Conservation (phyloP, 1,139 yeast species). For the Nakaseomyces uthaithaninus region DNA sequence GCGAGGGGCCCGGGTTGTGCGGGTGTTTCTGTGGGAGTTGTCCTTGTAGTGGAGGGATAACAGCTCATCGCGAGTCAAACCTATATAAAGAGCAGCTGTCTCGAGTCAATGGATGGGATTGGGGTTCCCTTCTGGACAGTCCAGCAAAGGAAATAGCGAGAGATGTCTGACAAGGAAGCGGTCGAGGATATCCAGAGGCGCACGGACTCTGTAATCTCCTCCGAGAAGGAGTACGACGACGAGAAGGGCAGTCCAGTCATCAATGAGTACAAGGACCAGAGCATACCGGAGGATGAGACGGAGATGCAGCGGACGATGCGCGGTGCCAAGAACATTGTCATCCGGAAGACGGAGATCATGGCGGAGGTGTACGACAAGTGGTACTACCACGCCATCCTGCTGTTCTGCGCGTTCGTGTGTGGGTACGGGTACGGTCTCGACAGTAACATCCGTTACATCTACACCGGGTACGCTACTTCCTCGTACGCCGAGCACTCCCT, state of each 20-base stretch:
- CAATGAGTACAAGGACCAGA: background rate
- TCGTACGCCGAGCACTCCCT: constrained; percentile 51
- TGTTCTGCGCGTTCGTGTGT: constrained; percentile 45
- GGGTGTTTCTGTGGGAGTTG: too few relatives aligned
- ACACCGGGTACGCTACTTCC: constrained; percentile 46
- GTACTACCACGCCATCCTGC: constrained; percentile 21
- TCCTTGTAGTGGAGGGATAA: too few relatives aligned
- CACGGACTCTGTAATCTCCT: too few relatives aligned
- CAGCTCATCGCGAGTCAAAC: too few relatives aligned
- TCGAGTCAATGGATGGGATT: too few relatives aligned
- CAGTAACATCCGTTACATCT: constrained; percentile 41
- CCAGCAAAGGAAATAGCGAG: too few relatives aligned
- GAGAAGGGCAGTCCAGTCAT: constrained; percentile 1
- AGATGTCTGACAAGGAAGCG: too few relatives aligned
- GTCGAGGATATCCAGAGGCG: too few relatives aligned
- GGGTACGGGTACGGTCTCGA: constrained; percentile 61
- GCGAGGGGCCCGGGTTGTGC: too few relatives aligned
- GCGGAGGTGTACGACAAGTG: constrained; percentile 18
- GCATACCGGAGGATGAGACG: background rate
- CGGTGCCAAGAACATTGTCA: constrained; percentile 7
- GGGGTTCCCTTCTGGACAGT: too few relatives aligned
- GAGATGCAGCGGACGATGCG: constrained; percentile 3
- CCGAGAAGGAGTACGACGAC: too few relatives aligned
- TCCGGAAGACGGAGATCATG: constrained; percentile 18
- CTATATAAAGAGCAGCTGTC: too few relatives aligned